Conservation (phyloP, 1,284 basidiomycete species). For the Marasmius sp. region DNA sequence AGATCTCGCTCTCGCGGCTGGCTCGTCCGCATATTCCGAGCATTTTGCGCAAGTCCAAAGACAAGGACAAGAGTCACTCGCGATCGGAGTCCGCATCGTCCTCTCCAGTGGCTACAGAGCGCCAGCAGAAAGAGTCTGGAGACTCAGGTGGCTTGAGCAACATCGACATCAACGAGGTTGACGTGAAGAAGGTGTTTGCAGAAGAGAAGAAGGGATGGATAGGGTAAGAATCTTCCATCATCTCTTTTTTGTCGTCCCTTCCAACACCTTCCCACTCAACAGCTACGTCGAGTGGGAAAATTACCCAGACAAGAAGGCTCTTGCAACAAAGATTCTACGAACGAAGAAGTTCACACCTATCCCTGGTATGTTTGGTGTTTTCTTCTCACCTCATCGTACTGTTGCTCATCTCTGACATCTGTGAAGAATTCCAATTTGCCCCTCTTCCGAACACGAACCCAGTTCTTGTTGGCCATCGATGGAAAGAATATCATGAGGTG, state of each 20-base stretch:
- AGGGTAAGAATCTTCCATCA: slow-evolving; percentile 24
- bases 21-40: too few species aligned
- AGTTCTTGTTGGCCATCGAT: slow-evolving; percentile 49
- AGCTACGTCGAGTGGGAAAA: slow-evolving; percentile 52
- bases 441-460: slow-evolving; percentile 54
- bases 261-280: not conserved
- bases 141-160: too few species aligned
- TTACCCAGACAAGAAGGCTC: slow-evolving; percentile 41
- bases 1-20: too few species aligned
- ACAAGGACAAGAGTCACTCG: too few species aligned
- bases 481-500: slow-evolving; percentile 55
- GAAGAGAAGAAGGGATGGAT: slow-evolving; percentile 35
- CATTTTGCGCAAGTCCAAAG: too few species aligned
- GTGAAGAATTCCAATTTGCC: slow-evolving; percentile 47
- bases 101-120: too few species aligned
- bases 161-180: not conserved
- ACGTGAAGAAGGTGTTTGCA: slow-evolving; percentile 26
- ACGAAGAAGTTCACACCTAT: slow-evolving; percentile 41
- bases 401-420: not conserved
- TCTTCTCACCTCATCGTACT: not conserved
- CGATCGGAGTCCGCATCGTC: too few species aligned
- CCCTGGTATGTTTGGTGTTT: slow-evolving; percentile 31
- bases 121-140: too few species aligned
- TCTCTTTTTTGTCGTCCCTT: not conserved
- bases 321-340: slow-evolving; percentile 39